Evolutionary conservation across 192 early-diverging fungal genomes (phyloP).

Genomic region (Coemansia sp.): DNA sequence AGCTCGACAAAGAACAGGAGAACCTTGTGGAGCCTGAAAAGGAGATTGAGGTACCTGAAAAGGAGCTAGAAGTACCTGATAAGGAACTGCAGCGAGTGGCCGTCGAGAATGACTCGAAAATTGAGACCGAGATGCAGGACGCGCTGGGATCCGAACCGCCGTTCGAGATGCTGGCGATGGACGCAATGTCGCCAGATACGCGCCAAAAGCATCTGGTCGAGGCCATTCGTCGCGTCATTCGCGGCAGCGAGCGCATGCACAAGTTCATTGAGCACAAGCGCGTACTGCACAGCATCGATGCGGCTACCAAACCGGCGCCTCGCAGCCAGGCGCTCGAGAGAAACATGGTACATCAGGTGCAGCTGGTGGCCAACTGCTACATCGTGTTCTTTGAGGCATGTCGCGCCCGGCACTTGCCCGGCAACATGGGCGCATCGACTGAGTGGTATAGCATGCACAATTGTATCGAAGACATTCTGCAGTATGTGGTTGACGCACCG

Average conservation of each 20-base stretch:
- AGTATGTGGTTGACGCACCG: conserved; percentile 26
- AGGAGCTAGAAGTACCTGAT: background rate
- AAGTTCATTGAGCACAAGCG: conserved; percentile 33
- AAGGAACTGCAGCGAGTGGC: conserved; percentile 6
- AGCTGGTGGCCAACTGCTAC: conserved; percentile 44
- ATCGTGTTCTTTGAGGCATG: conserved; percentile 14
- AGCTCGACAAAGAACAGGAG: conserved; percentile 6
- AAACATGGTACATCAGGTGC: conserved; percentile 42
- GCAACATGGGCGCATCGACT: background rate
- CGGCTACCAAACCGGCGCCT: conserved; percentile 30
- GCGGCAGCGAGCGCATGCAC: conserved; percentile 12
- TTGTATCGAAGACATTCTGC: conserved; percentile 27
- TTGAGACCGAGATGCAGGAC: conserved; percentile 23
- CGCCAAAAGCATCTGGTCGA: conserved; percentile 19
- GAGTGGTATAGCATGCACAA: conserved; percentile 25
- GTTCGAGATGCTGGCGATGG: conserved; percentile 24
- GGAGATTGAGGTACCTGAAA: background rate
- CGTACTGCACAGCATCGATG: background rate
- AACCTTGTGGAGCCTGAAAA: background rate
- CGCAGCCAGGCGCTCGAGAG: conserved; percentile 41
- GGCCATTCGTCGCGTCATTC: conserved; percentile 27
- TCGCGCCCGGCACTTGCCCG: background rate
- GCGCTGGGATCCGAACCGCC: conserved; percentile 4
- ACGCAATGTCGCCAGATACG: conserved; percentile 8
- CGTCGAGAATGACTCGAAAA: conserved; percentile 14